Evolutionary conservation across 495 filamentous ascomycete species (phyloP), one percentile per base, ranked within the genome.

Genomic region (Neurospora tetrasperma): DNA sequence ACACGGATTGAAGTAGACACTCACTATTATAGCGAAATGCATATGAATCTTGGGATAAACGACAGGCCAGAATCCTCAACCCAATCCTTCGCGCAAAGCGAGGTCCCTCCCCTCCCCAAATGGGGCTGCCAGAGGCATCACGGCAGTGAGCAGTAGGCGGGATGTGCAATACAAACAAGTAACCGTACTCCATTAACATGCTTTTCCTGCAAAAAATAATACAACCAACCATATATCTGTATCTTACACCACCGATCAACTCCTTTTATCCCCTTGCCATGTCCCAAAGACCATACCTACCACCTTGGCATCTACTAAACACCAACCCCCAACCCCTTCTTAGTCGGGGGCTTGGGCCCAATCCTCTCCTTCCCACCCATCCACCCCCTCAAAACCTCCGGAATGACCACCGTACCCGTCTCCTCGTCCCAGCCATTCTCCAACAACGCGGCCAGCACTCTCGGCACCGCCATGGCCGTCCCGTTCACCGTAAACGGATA

Each of bases 401-500:
- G 94, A 7, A 98, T 85, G 8, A 70, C 81, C n/a, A 97, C 91
- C 5, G 86, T 83, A 73, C 83, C 84, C 62, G 84, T 86, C 5
- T 82, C 72, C 75, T 93, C 90, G 78, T 92, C 86, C 93, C 94
- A 98, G 5, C 94, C 91, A 78, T 96, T 93, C 86, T 99, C 96
- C 80, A 99, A 79, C n/a, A 99, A 84, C 10, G 94, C 94, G 31
- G 96, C 94, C 75, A 99, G 75, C 23, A 99, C 91, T 42, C 96
- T 85, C 20, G 96, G 96, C 20, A 98, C 90, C 2, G 96, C 96
- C 80, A 98, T 82, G 1, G 96, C 96, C 2, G 96, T 99, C 0
- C 96, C 96, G 79, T 99, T 99, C 31, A 97, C 89, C 1, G 96
- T 98, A 80, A 90, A 92, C 54, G 93, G 91, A 76, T 91, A 94